Evolutionary conservation across 495 filamentous ascomycete genomes (phyloP).

Genomic region (Tuber brumale): DNA sequence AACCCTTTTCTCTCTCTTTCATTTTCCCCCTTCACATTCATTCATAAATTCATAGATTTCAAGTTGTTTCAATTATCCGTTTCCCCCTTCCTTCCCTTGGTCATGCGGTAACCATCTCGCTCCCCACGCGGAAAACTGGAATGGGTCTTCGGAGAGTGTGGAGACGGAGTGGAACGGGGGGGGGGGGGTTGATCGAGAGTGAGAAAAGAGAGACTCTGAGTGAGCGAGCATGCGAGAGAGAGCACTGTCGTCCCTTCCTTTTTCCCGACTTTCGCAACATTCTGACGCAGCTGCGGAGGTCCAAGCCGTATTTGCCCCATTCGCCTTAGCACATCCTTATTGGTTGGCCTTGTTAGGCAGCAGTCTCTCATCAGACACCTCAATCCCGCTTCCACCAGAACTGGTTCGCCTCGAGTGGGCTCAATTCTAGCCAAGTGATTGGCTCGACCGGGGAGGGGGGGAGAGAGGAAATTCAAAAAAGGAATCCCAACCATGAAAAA

Average conservation of each 20-base stretch:
- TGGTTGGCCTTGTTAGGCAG: conserved; percentile 34
- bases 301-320: background rate
- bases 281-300: conserved; percentile 18
- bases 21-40: background rate
- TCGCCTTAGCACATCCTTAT: conserved; percentile 8
- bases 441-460: background rate
- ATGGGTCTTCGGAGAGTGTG: background rate
- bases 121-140: background rate
- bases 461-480: background rate
- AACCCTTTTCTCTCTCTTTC: background rate
- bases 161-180: background rate
- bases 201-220: too few relatives aligned
- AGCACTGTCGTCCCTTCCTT: background rate
- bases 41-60: background rate
- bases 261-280: conserved; percentile 5
- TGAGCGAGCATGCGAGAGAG: background rate
- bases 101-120: background rate
- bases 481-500: conserved; percentile 22
- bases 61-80: background rate
- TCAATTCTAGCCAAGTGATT: background rate
- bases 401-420: background rate
- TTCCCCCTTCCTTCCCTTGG: background rate
- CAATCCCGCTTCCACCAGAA: conserved; percentile 12
- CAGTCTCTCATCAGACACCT: conserved; percentile 21
- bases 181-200: background rate